These are phyloP conservation scores for Fusarium newnesense DNA, from an alignment of 2,329 filamentous ascomycete genomes.

Conservation along the genomic window DNA sequence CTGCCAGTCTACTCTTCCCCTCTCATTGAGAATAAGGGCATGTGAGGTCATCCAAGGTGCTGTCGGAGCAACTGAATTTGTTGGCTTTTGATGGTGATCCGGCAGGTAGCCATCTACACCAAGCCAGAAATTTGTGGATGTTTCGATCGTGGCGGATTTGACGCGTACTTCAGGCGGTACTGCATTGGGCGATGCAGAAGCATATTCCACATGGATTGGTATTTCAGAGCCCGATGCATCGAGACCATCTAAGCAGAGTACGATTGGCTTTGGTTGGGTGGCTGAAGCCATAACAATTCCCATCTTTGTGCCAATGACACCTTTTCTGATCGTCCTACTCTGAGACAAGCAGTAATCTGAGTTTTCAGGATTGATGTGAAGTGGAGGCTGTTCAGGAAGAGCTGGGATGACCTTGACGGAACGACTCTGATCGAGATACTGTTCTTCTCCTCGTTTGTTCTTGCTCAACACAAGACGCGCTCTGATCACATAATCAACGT, in stretches of 20 bases:
- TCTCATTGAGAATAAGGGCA: background rate
- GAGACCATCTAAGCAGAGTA: background rate
- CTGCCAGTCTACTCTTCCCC: background rate
- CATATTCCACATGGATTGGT: background rate
- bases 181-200: rapidly evolving
- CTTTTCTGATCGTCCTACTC: background rate
- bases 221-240: background rate
- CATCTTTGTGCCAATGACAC: background rate
- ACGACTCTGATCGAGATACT: background rate
- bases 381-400: background rate
- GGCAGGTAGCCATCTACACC: background rate
- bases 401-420: background rate
- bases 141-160: background rate
- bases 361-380: background rate
- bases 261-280: background rate
- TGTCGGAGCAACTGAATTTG: background rate
- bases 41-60: background rate
- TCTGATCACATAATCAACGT: background rate
- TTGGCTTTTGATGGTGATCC: background rate
- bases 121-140: background rate
- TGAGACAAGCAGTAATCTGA: background rate
- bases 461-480: background rate
- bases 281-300: background rate
- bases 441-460: background rate
- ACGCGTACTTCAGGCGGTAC: background rate